Evolutionary conservation across 1,284 basidiomycete genomes (phyloP).

Genomic region (Polyporus tsugae): DNA sequence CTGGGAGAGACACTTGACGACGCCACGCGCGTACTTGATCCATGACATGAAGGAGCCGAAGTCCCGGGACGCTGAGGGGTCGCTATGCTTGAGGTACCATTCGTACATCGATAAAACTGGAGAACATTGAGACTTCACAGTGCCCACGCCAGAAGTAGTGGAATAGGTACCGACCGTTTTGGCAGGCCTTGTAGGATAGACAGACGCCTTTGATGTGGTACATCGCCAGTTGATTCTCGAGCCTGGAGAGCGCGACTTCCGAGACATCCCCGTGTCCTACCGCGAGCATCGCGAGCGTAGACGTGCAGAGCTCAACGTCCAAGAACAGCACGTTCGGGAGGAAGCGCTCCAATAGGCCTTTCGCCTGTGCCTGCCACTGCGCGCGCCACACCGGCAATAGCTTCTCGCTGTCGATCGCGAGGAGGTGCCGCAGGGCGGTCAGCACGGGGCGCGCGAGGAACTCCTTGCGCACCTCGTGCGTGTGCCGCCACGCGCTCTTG

Average conservation of each 20-base stretch:
- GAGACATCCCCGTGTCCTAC: background rate
- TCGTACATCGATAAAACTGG: background rate
- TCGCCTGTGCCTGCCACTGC: constrained; percentile 5
- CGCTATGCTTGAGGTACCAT: background rate
- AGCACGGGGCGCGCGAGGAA: constrained; percentile 8
- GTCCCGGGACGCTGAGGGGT: background rate
- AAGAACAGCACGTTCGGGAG: background rate
- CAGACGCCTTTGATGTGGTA: background rate
- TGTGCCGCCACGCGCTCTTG: constrained; percentile 11
- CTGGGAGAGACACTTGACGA: background rate
- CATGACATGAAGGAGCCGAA: background rate
- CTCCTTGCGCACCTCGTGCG: background rate
- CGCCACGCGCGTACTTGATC: background rate
- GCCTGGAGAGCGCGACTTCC: constrained; percentile 5
- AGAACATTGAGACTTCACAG: background rate
- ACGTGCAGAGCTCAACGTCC: constrained; percentile 3
- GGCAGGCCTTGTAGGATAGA: background rate
- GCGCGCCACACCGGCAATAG: background rate
- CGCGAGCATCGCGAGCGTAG: constrained; percentile 2
- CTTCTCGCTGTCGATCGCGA: constrained; percentile 7
- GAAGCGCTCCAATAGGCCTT: background rate
- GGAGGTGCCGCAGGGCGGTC: background rate
- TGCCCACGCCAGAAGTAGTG: background rate
- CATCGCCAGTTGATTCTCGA: constrained; percentile 9
- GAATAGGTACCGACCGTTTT: background rate